These are phyloP conservation scores for Penicillium expansum DNA, from an alignment of 2,329 filamentous ascomycete genomes.

Conservation along the genomic window DNA sequence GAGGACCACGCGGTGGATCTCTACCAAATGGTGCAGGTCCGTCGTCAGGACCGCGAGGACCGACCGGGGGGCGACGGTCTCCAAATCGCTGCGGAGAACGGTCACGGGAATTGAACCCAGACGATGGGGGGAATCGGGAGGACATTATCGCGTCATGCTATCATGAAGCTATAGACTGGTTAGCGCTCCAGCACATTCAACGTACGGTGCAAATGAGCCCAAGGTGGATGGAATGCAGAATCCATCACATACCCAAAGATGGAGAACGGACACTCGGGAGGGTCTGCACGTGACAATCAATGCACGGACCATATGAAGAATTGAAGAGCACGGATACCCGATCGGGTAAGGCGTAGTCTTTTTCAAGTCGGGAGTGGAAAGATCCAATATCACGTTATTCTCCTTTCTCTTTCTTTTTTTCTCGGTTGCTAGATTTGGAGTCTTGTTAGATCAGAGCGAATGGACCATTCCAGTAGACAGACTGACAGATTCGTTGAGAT, in stretches of 20 bases:
- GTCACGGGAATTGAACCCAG: conserved; percentile 64
- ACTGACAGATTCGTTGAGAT: neutral
- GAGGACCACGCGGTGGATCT: conserved; percentile 78
- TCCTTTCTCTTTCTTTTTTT: neutral
- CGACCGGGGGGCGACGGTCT: conserved; percentile 63
- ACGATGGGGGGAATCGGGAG: conserved; percentile 61
- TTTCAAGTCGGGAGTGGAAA: neutral
- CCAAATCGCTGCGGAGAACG: conserved; percentile 69
- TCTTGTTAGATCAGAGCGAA: neutral
- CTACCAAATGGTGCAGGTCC: conserved; percentile 57
- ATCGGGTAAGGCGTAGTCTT: conserved; percentile 7
- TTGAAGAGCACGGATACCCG: conserved; percentile 2
- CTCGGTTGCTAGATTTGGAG: neutral
- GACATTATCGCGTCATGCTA: conserved; percentile 49
- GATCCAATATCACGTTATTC: neutral
- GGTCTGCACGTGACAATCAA: conserved; percentile 4
- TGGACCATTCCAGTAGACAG: neutral
- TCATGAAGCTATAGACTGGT: conserved; percentile 30
- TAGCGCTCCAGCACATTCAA: conserved; percentile 28
- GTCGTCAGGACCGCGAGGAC: conserved; percentile 55
- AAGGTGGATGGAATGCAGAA: conserved; percentile 10
- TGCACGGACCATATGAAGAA: conserved; percentile 10
- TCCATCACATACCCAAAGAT: conserved; percentile 4
- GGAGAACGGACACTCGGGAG: conserved; percentile 6
- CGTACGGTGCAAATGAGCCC: neutral